phyloP scores from a whole-genome alignment of 768 basidiomycete genomes.

The Termitomyces sp. region DNA sequence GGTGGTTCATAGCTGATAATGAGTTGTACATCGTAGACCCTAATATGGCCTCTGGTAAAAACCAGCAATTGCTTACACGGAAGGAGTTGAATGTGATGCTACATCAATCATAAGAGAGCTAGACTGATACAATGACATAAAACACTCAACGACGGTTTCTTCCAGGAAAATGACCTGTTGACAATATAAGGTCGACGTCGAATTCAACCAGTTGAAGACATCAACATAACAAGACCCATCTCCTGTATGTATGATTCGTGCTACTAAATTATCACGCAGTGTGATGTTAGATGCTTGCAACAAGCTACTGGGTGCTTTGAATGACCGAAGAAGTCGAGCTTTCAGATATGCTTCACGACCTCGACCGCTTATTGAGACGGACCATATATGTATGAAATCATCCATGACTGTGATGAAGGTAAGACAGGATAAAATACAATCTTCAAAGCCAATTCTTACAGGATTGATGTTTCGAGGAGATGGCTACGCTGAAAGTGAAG shows the following conservation, averaged over 20 bases:
- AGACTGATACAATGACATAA: not conserved
- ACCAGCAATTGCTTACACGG: not conserved
- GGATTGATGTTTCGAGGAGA: not conserved
- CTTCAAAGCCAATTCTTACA: not conserved
- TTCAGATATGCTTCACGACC: constrained; percentile 1
- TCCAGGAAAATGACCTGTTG: not conserved
- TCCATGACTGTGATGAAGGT: not conserved
- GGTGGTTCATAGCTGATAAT: not conserved
- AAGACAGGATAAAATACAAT: not conserved
- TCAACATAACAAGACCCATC: not conserved
- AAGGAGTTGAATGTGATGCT: constrained; percentile 6
- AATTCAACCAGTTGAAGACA: constrained; percentile 2
- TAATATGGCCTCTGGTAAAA: not conserved
- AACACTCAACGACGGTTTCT: not conserved
- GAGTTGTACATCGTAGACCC: not conserved
- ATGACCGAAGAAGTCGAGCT: not conserved
- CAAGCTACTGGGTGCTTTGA: not conserved
- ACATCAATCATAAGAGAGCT: not conserved
- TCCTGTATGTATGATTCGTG: not conserved
- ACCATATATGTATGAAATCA: constrained; percentile 5
- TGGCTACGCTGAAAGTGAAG: constrained; percentile 4
- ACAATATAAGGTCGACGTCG: not conserved
- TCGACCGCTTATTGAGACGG: not conserved
- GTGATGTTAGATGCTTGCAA: not conserved
- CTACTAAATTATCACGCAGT: constrained; percentile 2